Base-by-base conservation (phyloP, 148 eudicot genomes). In the Tetragonia tetragonoides region DNA sequence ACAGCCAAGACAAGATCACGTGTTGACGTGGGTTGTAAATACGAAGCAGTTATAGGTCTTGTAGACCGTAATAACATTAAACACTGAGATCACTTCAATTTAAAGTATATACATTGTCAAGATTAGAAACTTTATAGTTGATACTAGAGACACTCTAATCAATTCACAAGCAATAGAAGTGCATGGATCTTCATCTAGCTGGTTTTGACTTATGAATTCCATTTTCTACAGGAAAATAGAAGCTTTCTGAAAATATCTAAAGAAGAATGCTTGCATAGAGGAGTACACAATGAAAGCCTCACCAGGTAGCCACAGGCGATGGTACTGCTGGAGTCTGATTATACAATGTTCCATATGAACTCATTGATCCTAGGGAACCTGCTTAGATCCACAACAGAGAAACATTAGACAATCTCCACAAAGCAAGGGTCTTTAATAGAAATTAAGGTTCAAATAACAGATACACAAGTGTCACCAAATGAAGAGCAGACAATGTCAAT, bases 341-440 rank as follows among this genome's bases (percentile, higher is more conserved):
- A 84, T 95, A 95, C 86, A 94, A 82, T 49, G 97, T 90, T 80
- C 99, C 96, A 79, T 38, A 75, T 73, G 91, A 89, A 76, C 94
- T 91, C 96, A 92, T 70, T 60, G 95, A 88, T 84, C 99, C 99
- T 66, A 95, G 97, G 72, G 93, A 92, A 73, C 96, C 97, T 95
- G 87, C 44, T 74, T 47, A 75, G 62, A 10, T 75, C 47, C 62
- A 64, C 34, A 85, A 68, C 71, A 74, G 23, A 70, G 38, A 51
- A 42, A 28, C 41, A 53, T 64, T 59, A 47, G 42, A 70, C 41
- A 54, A 62, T 10, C 44, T 56, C 66, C 44, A 57, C 20, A 11
- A 53, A 51, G 49, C 70, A 53, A 20, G 23, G 18, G 12, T 38
- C 49, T 62, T 61, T 37, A 70, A 10, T 60, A 59, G 59, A 78